A percentile compares a stretch with the other conserved stretches of the same genome.
These are phyloP conservation scores for Prunus mongolica DNA, from an alignment of 306 rosid species.

Conservation along the genomic window DNA sequence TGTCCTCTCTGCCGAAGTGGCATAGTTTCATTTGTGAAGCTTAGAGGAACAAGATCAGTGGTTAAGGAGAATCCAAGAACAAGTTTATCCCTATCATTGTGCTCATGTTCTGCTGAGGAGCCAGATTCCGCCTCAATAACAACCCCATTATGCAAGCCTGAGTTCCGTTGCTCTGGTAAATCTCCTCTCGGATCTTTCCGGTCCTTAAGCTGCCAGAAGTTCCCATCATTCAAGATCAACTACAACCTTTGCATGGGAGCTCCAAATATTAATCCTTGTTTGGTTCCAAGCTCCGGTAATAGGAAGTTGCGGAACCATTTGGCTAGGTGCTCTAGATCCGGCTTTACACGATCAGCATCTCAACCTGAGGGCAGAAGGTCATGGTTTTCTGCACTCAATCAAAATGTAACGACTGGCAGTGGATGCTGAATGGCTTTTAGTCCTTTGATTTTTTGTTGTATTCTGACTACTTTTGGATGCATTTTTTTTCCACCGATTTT, in stretches of 20 bases:
- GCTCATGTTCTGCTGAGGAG: conserved; percentile 58
- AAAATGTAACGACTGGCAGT: conserved; percentile 51
- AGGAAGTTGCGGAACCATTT: conserved; percentile 37
- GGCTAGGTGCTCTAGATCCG: conserved; percentile 48
- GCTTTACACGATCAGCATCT: conserved; percentile 52
- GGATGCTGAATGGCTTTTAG: conserved; percentile 40
- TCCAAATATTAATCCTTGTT: conserved; percentile 48
- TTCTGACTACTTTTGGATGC: not conserved
- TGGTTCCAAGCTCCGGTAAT: conserved; percentile 43
- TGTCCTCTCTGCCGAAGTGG: conserved; percentile 94
- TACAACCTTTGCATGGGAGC: conserved; percentile 56
- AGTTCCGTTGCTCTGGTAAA: conserved; percentile 31
- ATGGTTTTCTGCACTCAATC: conserved; percentile 78
- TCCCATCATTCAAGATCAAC: conserved; percentile 57
- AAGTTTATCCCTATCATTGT: conserved; percentile 61
- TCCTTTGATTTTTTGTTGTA: not conserved
- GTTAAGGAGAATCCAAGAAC: conserved; percentile 44
- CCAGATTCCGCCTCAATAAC: conserved; percentile 45
- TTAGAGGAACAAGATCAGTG: conserved; percentile 41
- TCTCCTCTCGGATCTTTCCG: conserved; percentile 45
- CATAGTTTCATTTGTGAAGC: conserved; percentile 76
- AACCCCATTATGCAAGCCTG: conserved; percentile 57
- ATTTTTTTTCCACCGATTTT: not conserved
- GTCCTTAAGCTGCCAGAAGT: conserved; percentile 63
- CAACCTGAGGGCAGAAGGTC: conserved; percentile 53